A percentile compares a stretch with the other conserved stretches of the same genome.
Evolutionary conservation across 2,329 filamentous ascomycete species (phyloP).

Genomic region (Ceratocystis cacaofunesta): DNA sequence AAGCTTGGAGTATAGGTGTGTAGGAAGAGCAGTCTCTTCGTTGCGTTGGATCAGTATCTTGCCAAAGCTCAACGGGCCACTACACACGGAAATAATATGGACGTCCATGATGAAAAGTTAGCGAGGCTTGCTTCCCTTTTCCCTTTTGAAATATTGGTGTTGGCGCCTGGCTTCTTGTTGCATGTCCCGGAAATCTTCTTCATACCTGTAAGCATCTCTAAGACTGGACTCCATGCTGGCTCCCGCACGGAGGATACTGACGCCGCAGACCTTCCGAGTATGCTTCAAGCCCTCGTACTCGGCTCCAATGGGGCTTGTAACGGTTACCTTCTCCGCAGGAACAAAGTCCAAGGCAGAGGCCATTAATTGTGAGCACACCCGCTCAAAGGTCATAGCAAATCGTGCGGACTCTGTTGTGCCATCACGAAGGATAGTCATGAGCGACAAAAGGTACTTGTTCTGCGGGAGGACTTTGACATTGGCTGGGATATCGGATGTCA

Average conservation of each 20-base stretch:
- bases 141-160: neutral
- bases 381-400: slow-evolving; percentile 16
- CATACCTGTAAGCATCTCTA: slow-evolving; percentile 21
- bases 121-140: neutral
- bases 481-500: neutral
- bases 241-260: slow-evolving; percentile 24
- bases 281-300: slow-evolving; percentile 15
- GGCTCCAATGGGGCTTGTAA: slow-evolving; percentile 17
- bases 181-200: neutral
- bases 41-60: slow-evolving; percentile 25
- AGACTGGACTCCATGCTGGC: slow-evolving; percentile 23
- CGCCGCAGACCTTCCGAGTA: slow-evolving; percentile 21
- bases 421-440: slow-evolving; percentile 18
- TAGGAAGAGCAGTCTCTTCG: slow-evolving; percentile 22
- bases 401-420: slow-evolving; percentile 12
- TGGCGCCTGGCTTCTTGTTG: neutral
- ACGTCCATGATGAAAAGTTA: neutral
- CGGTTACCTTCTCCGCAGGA: slow-evolving; percentile 9
- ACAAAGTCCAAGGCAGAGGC: slow-evolving; percentile 16
- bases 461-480: slow-evolving; percentile 17
- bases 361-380: slow-evolving; percentile 16
- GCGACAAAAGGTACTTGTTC: slow-evolving; percentile 15
- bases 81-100: neutral
- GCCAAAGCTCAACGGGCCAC: slow-evolving; percentile 23
- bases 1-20: slow-evolving; percentile 23